phyloP scores from a whole-genome alignment of 441 rosid genomes.

The Syzygium malaccense region DNA sequence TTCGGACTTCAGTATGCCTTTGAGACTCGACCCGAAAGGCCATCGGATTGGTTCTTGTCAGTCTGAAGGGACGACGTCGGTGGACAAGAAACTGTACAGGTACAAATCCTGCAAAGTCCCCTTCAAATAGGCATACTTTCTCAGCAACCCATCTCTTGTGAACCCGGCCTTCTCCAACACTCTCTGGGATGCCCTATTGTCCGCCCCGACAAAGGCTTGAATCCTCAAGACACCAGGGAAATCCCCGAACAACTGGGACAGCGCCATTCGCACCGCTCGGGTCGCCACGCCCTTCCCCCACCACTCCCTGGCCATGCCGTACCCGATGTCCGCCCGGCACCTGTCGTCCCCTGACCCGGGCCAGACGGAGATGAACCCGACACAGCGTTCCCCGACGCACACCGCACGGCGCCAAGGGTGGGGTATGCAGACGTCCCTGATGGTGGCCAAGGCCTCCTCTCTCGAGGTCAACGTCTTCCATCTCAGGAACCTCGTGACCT shows the following conservation, averaged over 20 bases:
- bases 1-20: not conserved
- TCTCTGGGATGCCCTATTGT: slow-evolving; percentile 8
- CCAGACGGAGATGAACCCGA: slow-evolving; percentile 2
- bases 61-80: not conserved
- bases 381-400: not conserved
- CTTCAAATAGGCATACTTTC: slow-evolving; percentile 2
- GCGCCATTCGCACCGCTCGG: slow-evolving; percentile 13
- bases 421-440: slow-evolving; percentile 2
- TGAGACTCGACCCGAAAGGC: not conserved
- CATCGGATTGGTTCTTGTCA: not conserved
- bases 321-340: slow-evolving; percentile 15
- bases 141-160: slow-evolving; percentile 1
- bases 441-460: slow-evolving; percentile 21
- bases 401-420: slow-evolving; percentile 8
- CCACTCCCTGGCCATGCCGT: not conserved
- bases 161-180: slow-evolving; percentile 19
- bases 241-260: not conserved
- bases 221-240: slow-evolving; percentile 1
- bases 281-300: slow-evolving; percentile 23
- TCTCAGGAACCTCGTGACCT: slow-evolving; percentile 24
- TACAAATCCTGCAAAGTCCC: not conserved
- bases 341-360: not conserved
- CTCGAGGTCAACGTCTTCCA: slow-evolving; percentile 29
- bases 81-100: not conserved
- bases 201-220: slow-evolving; percentile 8